phyloP scores from a whole-genome alignment of 179 eudicot species.

The Silene noctiflora region DNA sequence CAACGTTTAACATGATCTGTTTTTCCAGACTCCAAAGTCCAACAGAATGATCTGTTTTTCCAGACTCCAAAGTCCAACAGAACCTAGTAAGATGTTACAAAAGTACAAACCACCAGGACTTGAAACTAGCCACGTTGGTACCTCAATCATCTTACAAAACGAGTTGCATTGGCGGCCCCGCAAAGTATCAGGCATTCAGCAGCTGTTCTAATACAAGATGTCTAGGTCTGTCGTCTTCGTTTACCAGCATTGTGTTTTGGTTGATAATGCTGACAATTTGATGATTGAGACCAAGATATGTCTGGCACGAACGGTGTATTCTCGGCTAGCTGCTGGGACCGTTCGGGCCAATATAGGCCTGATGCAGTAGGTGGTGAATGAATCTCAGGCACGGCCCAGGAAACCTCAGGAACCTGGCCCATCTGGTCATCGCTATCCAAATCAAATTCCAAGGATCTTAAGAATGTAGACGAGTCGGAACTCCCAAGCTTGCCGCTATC shows the following conservation, averaged over 20 bases:
- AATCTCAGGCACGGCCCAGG: constrained; percentile 66
- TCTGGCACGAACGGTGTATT: constrained; percentile 67
- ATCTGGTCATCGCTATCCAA: constrained; percentile 59
- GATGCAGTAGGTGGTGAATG: constrained; percentile 91
- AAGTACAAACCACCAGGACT: not conserved
- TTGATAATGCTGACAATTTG: constrained; percentile 24
- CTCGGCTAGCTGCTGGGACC: constrained; percentile 36
- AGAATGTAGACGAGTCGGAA: constrained; percentile 58
- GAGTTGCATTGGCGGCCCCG: not conserved
- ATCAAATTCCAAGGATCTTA: constrained; percentile 59
- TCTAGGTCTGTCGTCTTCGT: constrained; percentile 40
- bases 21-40: not conserved
- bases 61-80: not conserved
- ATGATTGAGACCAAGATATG: constrained; percentile 36
- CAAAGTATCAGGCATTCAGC: not conserved
- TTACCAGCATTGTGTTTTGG: constrained; percentile 28
- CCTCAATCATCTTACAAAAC: not conserved
- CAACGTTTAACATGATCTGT: no score
- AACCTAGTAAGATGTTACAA: no score
- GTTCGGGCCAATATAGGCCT: constrained; percentile 74
- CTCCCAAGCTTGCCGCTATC: constrained; percentile 84
- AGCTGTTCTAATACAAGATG: constrained; percentile 5
- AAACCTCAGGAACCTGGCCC: constrained; percentile 80
- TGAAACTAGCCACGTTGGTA: constrained; percentile 13
- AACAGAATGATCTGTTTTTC: not conserved